Conservation (phyloP, 169 alveolate genomes). For the Plasmodium berghei region DNA sequence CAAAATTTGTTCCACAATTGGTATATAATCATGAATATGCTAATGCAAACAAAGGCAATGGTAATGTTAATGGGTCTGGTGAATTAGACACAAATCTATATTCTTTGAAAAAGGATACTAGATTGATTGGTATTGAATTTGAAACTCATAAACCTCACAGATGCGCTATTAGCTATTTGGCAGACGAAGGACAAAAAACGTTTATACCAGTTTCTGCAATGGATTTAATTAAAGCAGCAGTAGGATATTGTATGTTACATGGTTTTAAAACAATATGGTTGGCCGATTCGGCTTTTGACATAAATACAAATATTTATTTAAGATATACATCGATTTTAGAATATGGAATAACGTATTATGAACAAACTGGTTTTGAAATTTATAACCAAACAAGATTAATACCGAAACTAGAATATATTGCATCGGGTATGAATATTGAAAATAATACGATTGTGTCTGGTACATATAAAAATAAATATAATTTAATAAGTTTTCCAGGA, state of each 20-base stretch:
- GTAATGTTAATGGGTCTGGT: not conserved
- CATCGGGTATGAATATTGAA: slow-evolving; percentile 76
- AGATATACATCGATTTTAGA: slow-evolving; percentile 80
- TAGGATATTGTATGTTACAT: slow-evolving; percentile 80
- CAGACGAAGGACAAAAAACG: slow-evolving; percentile 74
- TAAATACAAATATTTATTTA: slow-evolving; percentile 74
- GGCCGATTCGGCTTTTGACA: slow-evolving; percentile 82
- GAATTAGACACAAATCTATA: slow-evolving; percentile 38
- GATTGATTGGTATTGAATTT: slow-evolving; percentile 83
- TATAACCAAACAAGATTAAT: slow-evolving; percentile 77
- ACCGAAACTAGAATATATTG: slow-evolving; percentile 73
- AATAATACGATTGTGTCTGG: slow-evolving; percentile 59
- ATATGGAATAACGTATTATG: slow-evolving; percentile 78
- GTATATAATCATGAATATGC: slow-evolving; percentile 39
- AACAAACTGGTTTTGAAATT: slow-evolving; percentile 78
- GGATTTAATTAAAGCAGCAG: slow-evolving; percentile 58
- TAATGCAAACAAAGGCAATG: not conserved
- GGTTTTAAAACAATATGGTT: slow-evolving; percentile 81
- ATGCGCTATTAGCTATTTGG: slow-evolving; percentile 83
- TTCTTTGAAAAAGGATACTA: slow-evolving; percentile 35
- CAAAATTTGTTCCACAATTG: slow-evolving; percentile 62
- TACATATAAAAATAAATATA: slow-evolving; percentile 48
- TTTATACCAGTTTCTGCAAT: slow-evolving; percentile 75
- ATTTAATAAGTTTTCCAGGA: slow-evolving; percentile 65
- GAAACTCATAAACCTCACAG: slow-evolving; percentile 80